phyloP scores from a whole-genome alignment of 306 rosid genomes.

The Gleditsia sinensis region DNA sequence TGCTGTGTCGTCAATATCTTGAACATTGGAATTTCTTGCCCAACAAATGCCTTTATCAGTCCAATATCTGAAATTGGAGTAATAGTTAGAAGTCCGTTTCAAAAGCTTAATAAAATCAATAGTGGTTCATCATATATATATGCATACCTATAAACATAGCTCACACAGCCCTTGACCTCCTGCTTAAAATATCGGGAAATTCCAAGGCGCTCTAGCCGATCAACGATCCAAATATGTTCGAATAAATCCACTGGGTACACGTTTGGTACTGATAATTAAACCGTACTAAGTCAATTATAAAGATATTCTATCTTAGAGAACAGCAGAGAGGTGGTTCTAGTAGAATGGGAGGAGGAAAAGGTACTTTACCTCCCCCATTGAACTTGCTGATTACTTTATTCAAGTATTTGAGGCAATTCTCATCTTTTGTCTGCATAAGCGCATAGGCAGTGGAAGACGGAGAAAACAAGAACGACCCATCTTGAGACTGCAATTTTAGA shows the following conservation, averaged over 20 bases:
- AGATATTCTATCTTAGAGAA: neutral
- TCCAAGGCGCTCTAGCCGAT: conserved; percentile 86
- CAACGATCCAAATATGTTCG: conserved; percentile 82
- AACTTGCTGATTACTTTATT: conserved; percentile 53
- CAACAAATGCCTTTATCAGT: conserved; percentile 79
- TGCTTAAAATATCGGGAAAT: conserved; percentile 63
- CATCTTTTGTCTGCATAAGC: conserved; percentile 69
- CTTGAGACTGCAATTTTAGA: conserved; percentile 76
- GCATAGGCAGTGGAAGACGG: conserved; percentile 97
- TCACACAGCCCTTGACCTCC: conserved; percentile 63
- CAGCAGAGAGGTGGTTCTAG: neutral
- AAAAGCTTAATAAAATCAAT: neutral
- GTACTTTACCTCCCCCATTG: conserved; percentile 82
- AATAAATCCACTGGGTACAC: conserved; percentile 89
- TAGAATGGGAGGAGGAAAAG: neutral
- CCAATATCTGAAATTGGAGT: conserved; percentile 63
- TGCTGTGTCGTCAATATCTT: conserved; percentile 88
- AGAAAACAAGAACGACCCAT: conserved; percentile 91
- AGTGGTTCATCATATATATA: conserved; percentile 28
- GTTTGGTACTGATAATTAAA: conserved; percentile 59
- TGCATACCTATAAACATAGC: conserved; percentile 63
- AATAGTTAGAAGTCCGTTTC: neutral
- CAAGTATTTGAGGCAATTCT: conserved; percentile 69
- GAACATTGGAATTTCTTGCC: conserved; percentile 76
- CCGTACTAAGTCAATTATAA: neutral